These are phyloP conservation scores for Bondarzewia mesenterica DNA, from an alignment of 1,284 basidiomycete species.

Conservation along the genomic window DNA sequence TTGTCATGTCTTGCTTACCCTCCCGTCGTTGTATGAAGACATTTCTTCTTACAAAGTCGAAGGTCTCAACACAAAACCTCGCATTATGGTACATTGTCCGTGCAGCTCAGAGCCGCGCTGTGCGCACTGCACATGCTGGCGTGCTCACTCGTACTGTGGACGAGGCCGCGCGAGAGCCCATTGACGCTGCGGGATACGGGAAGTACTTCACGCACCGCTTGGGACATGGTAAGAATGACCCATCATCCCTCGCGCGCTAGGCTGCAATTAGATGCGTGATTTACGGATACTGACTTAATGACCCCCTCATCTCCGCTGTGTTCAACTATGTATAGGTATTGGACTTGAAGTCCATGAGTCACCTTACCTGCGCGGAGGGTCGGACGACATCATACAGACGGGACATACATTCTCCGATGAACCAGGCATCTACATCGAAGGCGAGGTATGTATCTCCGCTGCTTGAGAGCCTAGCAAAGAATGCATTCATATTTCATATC, in stretches of 20 bases:
- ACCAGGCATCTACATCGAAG: constrained; percentile 78
- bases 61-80: constrained; percentile 46
- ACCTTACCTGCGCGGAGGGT: constrained; percentile 73
- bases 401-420: constrained; percentile 81
- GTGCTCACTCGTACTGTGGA: constrained; percentile 54
- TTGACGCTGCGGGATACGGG: constrained; percentile 40
- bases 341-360: constrained; percentile 78
- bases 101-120: constrained; percentile 53
- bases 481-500: constrained; percentile 5
- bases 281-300: background rate
- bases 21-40: constrained; percentile 36
- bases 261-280: background rate
- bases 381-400: constrained; percentile 41
- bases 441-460: constrained; percentile 36
- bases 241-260: background rate
- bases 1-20: background rate
- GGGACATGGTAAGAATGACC: constrained; percentile 51
- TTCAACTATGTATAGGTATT: constrained; percentile 44
- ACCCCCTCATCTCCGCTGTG: background rate
- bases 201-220: constrained; percentile 75
- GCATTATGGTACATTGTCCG: constrained; percentile 64
- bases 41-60: constrained; percentile 52
- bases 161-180: constrained; percentile 49
- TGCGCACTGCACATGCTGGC: constrained; percentile 40
- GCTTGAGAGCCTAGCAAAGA: background rate